These are phyloP conservation scores for Citrus sp. DNA, from an alignment of 345 rosid species.

Conservation along the genomic window DNA sequence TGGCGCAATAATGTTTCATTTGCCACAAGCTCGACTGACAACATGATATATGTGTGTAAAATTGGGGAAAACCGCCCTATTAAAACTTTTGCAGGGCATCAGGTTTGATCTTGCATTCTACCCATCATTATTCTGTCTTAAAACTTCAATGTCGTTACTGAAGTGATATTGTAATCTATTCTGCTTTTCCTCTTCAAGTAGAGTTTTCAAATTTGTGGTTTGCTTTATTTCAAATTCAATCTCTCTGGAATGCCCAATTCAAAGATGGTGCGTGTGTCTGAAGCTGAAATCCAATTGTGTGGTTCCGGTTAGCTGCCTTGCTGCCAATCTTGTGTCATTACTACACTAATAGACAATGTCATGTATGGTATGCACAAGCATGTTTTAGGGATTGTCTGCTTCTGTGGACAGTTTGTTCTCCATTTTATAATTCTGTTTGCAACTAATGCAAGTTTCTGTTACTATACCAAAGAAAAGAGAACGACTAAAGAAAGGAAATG, in stretches of 20 bases:
- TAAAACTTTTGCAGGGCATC: conserved; percentile 86
- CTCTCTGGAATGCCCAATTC: neutral
- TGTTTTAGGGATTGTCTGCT: neutral
- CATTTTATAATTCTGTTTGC: neutral
- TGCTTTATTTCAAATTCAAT: neutral
- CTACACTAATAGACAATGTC: neutral
- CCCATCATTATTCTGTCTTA: neutral
- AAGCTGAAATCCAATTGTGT: neutral
- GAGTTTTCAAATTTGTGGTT: neutral
- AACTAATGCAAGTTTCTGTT: neutral
- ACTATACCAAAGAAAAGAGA: neutral
- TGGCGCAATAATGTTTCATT: conserved; percentile 97
- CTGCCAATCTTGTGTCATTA: neutral
- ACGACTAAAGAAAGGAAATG: neutral
- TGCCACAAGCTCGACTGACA: conserved; percentile 95
- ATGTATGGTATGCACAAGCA: neutral
- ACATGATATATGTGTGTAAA: conserved; percentile 92
- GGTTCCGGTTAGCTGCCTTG: neutral
- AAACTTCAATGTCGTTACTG: neutral
- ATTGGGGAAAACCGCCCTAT: conserved; percentile 79
- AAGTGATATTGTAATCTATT: neutral
- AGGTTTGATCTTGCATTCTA: conserved; percentile 46
- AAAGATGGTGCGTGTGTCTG: neutral
- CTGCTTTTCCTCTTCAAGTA: neutral
- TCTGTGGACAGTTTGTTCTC: neutral